Percentiles rank a stretch among this genome's conserved stretches.
Evolutionary conservation across 2,329 filamentous ascomycete species (phyloP).

Genomic region (Fusarium citri): DNA sequence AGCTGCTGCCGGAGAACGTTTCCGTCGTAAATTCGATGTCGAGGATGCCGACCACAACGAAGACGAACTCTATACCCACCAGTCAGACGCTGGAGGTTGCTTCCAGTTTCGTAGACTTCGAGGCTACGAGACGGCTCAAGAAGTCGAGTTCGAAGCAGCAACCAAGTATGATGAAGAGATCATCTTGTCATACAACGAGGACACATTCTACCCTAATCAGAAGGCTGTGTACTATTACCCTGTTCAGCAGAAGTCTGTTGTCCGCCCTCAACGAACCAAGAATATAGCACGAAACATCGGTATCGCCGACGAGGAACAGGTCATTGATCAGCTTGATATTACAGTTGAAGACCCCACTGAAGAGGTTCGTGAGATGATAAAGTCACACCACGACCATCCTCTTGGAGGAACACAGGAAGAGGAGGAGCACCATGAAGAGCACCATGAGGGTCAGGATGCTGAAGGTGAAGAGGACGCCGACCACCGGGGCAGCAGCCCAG

Average conservation of each 20-base stretch:
- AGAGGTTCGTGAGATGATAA: slow-evolving; percentile 63
- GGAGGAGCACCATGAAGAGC: slow-evolving; percentile 49
- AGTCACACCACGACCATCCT: slow-evolving; percentile 64
- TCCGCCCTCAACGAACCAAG: slow-evolving; percentile 72
- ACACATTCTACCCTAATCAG: slow-evolving; percentile 61
- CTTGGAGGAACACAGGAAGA: slow-evolving; percentile 59
- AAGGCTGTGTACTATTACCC: slow-evolving; percentile 76
- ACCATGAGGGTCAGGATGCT: slow-evolving; percentile 45
- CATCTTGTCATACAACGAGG: slow-evolving; percentile 68
- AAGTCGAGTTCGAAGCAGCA: slow-evolving; percentile 66
- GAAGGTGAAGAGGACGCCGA: slow-evolving; percentile 39
- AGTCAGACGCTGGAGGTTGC: slow-evolving; percentile 58
- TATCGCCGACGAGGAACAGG: slow-evolving; percentile 62
- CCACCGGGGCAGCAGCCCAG: slow-evolving; percentile 37
- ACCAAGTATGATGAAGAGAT: slow-evolving; percentile 74
- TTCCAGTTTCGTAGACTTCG: slow-evolving; percentile 73
- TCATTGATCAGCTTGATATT: slow-evolving; percentile 67
- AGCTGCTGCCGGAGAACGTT: slow-evolving; percentile 60
- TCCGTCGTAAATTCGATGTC: slow-evolving; percentile 71
- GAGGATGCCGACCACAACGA: slow-evolving; percentile 66
- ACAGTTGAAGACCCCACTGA: slow-evolving; percentile 67
- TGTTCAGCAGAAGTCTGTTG: slow-evolving; percentile 71
- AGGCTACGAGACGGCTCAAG: slow-evolving; percentile 72
- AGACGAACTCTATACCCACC: slow-evolving; percentile 65
- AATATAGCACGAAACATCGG: slow-evolving; percentile 68